These are phyloP conservation scores for Lablab purpureus DNA, from an alignment of 306 rosid species.

Conservation along the genomic window DNA sequence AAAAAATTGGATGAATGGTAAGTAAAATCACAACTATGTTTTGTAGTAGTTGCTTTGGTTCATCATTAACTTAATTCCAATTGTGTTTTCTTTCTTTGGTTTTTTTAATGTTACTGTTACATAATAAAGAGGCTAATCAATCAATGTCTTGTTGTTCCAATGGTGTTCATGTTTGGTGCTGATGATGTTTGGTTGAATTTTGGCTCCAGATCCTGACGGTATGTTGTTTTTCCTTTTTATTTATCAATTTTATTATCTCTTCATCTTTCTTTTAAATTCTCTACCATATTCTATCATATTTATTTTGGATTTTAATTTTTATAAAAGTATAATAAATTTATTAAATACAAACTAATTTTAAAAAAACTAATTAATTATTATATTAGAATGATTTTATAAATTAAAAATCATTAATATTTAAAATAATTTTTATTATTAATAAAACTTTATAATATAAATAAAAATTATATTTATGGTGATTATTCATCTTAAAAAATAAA, in stretches of 20 bases:
- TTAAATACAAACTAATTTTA: no score
- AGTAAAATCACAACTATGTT: constrained; percentile 23
- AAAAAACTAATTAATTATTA: no score
- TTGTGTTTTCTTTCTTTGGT: not conserved
- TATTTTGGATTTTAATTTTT: not conserved
- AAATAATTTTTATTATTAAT: no score
- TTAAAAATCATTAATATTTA: no score
- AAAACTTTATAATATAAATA: no score
- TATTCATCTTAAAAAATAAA: no score
- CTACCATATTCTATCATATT: not conserved
- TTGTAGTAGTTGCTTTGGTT: not conserved
- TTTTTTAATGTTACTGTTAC: not conserved
- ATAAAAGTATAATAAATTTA: no score
- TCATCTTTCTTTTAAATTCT: not conserved
- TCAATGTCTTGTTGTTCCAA: not conserved
- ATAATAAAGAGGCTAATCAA: constrained; percentile 39
- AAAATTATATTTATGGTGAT: no score
- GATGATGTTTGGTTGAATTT: constrained; percentile 2
- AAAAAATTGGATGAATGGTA: constrained; percentile 91
- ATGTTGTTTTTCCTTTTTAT: constrained; percentile 24
- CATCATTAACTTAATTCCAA: constrained; percentile 23
- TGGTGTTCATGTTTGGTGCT: constrained; percentile 8
- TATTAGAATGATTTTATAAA: no score
- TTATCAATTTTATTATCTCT: not conserved
- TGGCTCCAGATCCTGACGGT: constrained; percentile 86